phyloP scores from a whole-genome alignment of 2,329 filamentous ascomycete genomes.

The Xylariaceae sp. region DNA sequence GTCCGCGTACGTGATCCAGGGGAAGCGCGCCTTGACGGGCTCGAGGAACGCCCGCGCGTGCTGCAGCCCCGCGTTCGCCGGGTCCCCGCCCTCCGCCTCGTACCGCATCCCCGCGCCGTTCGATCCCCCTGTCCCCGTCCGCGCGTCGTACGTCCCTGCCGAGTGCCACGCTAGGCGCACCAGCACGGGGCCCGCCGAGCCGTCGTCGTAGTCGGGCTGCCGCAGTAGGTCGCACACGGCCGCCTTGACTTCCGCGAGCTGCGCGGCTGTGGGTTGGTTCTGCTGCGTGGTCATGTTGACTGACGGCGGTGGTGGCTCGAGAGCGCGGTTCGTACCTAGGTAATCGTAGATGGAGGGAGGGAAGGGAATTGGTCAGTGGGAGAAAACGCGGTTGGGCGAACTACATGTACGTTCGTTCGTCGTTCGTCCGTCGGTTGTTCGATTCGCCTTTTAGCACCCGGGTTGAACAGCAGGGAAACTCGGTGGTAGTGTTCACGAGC shows the following conservation, averaged over 20 bases:
- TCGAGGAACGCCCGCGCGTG: conserved; percentile 67
- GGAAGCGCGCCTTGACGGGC: conserved; percentile 59
- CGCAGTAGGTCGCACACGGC: conserved; percentile 57
- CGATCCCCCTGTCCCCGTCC: conserved; percentile 63
- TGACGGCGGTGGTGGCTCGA: too few relatives aligned
- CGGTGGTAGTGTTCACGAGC: too few relatives aligned
- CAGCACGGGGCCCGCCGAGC: conserved; percentile 64
- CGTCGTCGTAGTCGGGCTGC: conserved; percentile 67
- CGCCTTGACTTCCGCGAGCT: conserved; percentile 48
- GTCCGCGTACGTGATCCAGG: conserved; percentile 68
- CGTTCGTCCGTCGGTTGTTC: too few relatives aligned
- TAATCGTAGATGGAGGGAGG: too few relatives aligned
- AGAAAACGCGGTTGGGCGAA: too few relatives aligned
- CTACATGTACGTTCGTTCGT: too few relatives aligned
- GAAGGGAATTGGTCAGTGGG: too few relatives aligned
- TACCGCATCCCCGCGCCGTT: conserved; percentile 70
- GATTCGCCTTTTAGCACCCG: too few relatives aligned
- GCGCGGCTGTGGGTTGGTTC: conserved; percentile 24
- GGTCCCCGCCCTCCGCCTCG: conserved; percentile 65
- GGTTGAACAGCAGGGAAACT: too few relatives aligned
- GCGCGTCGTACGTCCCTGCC: conserved; percentile 63
- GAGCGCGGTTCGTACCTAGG: too few relatives aligned
- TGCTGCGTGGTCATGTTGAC: conserved; percentile 3
- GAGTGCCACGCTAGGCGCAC: conserved; percentile 68
- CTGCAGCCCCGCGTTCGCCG: conserved; percentile 66